phyloP scores from a whole-genome alignment of 768 basidiomycete genomes.

The Boletus huronensis region DNA sequence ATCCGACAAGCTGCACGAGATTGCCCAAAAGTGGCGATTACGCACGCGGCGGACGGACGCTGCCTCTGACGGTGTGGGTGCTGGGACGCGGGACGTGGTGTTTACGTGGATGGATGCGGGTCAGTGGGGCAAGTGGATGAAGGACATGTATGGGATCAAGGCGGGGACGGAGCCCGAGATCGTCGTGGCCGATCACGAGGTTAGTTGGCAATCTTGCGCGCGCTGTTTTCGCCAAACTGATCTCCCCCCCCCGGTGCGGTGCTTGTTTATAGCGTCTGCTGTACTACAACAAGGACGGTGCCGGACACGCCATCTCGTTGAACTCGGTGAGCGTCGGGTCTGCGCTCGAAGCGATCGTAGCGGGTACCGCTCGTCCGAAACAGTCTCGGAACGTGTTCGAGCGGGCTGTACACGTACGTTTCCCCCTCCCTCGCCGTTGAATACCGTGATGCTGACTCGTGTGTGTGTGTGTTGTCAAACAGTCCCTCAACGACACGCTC shows the following conservation, averaged over 20 bases:
- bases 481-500: conserved; percentile 21
- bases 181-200: conserved; percentile 76
- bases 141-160: conserved; percentile 81
- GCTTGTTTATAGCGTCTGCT: conserved; percentile 49
- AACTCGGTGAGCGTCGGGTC: conserved; percentile 57
- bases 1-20: conserved; percentile 44
- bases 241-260: not conserved
- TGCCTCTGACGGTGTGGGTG: conserved; percentile 5
- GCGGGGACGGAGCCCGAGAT: conserved; percentile 34
- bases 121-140: conserved; percentile 85
- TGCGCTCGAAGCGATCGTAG: conserved; percentile 63
- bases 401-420: conserved; percentile 56
- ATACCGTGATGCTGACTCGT: no score
- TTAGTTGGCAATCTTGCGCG: not conserved
- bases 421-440: not conserved
- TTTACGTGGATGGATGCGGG: conserved; percentile 89
- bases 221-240: not conserved
- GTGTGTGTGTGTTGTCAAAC: not conserved
- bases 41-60: not conserved
- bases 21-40: conserved; percentile 59
- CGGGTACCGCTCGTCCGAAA: conserved; percentile 46
- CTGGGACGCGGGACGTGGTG: conserved; percentile 53
- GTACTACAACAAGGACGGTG: conserved; percentile 71
- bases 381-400: conserved; percentile 73
- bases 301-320: conserved; percentile 53